Conservation (phyloP, 1,284 basidiomycete genomes). For the Rhizoctonia solani region DNA sequence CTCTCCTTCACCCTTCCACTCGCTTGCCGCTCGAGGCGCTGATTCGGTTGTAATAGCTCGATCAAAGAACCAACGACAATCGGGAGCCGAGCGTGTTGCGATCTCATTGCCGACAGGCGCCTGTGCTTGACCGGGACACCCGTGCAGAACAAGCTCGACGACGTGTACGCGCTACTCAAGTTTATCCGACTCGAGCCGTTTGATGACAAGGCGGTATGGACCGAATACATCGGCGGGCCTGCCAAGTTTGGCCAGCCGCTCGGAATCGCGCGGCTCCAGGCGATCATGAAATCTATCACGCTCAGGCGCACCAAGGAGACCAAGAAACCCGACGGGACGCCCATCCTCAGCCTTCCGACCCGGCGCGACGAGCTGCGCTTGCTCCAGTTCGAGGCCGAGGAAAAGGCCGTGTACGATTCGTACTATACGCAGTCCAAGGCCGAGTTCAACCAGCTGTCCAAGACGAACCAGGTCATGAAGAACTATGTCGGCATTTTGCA, state of each 20-base stretch:
- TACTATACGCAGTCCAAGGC: slow-evolving; percentile 88
- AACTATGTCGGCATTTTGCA: slow-evolving; percentile 98
- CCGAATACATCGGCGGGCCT: slow-evolving; percentile 86
- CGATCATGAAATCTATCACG: slow-evolving; percentile 96
- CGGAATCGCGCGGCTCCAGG: slow-evolving; percentile 91
- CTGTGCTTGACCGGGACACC: slow-evolving; percentile 96
- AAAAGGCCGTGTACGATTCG: slow-evolving; percentile 84
- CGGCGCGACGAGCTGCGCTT: slow-evolving; percentile 83
- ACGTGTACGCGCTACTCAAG: slow-evolving; percentile 95
- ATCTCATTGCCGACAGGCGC: slow-evolving; percentile 90
- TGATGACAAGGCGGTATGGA: slow-evolving; percentile 92
- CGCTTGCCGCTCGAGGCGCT: too few relatives aligned
- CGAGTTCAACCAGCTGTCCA: slow-evolving; percentile 84
- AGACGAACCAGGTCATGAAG: slow-evolving; percentile 92
- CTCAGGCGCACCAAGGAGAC: slow-evolving; percentile 95
- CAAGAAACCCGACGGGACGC: slow-evolving; percentile 77
- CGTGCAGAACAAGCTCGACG: slow-evolving; percentile 98
- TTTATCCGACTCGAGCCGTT: slow-evolving; percentile 93
- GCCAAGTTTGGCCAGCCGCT: slow-evolving; percentile 92
- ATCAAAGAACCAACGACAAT: slow-evolving; percentile 97
- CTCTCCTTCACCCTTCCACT: slow-evolving; percentile 15
- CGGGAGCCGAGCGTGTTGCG: slow-evolving; percentile 92
- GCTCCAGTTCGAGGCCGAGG: slow-evolving; percentile 82
- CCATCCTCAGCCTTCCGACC: slow-evolving; percentile 85
- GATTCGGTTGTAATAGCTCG: slow-evolving; percentile 57